Base-by-base conservation (phyloP, 805 yeast genomes). In the Ogataea dorogensis region DNA sequence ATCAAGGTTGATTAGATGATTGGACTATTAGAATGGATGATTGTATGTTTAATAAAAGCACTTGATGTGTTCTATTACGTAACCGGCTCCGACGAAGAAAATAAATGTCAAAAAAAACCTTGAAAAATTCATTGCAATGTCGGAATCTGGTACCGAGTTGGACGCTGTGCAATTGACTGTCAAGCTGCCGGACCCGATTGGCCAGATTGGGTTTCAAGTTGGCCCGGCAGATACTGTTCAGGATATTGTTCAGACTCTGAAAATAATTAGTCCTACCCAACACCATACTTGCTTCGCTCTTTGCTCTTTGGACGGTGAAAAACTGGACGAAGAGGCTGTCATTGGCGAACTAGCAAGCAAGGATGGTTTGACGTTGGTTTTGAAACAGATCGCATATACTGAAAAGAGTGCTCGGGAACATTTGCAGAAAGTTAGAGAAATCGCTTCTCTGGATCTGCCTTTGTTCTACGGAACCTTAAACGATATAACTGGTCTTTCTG, bases 1-100 rank as follows among this genome's bases (percentile, higher is more conserved):
- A 85, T 93, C 53, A 91, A 89, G 64, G 82, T 89, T 30, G 98
- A 93, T 48, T 83, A n/a, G n/a, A n/a, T n/a, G n/a, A n/a, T n/a
- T n/a, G n/a, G n/a, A n/a, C n/a, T n/a, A n/a, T n/a, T n/a, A 24
- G 25, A 35, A n/a, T 11, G 20, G 23, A 16, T 22, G 16, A 11
- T 28, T 13, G 23, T 24, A 28, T 34, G 28, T 28, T 19, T 30
- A 25, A 5, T n/a, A 15, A 20, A 14, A 20, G 15, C 20, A 14
- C 7, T 17, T 14, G 14, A 28, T n/a, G 14, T 17, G 4, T 20
- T 20, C 20, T 7, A 13, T 33, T 33, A 33, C 31, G 17, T 33
- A 33, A 33, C 28, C 21, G 34, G 36, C 8, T 27, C 37, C 40
- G 40, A 25, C 19, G 19, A 30, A 26, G 30, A n/a, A 28, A 16